phyloP scores from a whole-genome alignment of 345 rosid genomes.

The Nephelium lappaceum region DNA sequence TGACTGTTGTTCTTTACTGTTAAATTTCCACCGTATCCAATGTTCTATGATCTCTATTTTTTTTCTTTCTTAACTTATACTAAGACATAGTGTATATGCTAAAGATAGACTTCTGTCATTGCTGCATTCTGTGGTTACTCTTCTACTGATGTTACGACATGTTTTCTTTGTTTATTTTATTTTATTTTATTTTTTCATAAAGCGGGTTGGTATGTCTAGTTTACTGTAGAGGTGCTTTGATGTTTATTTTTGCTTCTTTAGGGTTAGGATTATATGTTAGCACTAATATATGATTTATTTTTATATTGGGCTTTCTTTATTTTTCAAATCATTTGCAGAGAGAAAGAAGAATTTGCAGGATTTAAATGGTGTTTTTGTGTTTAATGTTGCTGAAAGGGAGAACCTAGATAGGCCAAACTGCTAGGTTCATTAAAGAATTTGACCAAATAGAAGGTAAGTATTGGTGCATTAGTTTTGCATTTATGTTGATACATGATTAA shows the following conservation, averaged over 20 bases:
- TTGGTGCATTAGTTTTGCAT: neutral
- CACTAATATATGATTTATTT: neutral
- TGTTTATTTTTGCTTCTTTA: slow-evolving; percentile 1
- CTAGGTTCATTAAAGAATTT: slow-evolving; percentile 83
- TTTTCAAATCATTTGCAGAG: slow-evolving; percentile 56
- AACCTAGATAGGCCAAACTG: slow-evolving; percentile 82
- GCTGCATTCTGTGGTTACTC: neutral
- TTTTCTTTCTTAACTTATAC: neutral
- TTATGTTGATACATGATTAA: slow-evolving; percentile 6
- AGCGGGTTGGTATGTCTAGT: neutral
- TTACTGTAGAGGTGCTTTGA: slow-evolving; percentile 9
- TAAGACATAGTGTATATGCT: neutral
- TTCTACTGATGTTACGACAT: neutral
- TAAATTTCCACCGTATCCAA: neutral
- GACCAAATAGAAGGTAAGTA: slow-evolving; percentile 65
- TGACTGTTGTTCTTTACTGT: neutral
- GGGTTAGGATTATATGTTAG: neutral
- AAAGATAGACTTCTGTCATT: neutral
- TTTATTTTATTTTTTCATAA: neutral
- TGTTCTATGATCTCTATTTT: neutral
- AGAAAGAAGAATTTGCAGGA: slow-evolving; percentile 93
- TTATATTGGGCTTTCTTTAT: slow-evolving; percentile 8
- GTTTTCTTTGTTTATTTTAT: neutral
- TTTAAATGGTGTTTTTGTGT: slow-evolving; percentile 74
- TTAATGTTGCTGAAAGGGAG: slow-evolving; percentile 76